phyloP scores from a whole-genome alignment of 2,329 filamentous ascomycete species.

The Hirsutella rhossiliensis region DNA sequence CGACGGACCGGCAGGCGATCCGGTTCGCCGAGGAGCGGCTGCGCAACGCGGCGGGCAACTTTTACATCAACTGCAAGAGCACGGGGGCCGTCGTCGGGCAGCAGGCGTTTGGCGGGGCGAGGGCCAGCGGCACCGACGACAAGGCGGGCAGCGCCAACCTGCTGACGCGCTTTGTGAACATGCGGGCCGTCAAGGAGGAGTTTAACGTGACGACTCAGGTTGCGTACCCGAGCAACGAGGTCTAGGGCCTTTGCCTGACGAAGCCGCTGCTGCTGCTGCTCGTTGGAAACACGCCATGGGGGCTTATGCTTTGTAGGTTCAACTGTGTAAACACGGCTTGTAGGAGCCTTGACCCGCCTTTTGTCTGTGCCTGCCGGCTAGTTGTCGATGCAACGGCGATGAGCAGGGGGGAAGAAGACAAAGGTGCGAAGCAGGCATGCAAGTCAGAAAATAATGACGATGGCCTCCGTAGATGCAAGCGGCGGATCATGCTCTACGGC shows the following conservation, averaged over 20 bases:
- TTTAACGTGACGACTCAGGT: constrained; percentile 52
- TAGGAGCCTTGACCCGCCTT: too few relatives aligned
- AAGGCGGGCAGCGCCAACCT: constrained; percentile 58
- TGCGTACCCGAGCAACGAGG: constrained; percentile 60
- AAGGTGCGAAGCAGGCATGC: too few relatives aligned
- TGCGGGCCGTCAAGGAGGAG: constrained; percentile 64
- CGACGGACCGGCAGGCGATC: constrained; percentile 52
- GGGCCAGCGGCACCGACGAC: constrained; percentile 61
- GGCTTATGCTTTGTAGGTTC: too few relatives aligned
- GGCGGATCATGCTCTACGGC: too few relatives aligned
- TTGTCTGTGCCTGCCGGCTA: too few relatives aligned
- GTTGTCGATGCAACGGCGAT: too few relatives aligned
- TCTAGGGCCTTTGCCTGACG: too few relatives aligned
- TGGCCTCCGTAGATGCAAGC: too few relatives aligned
- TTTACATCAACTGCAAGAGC: constrained; percentile 79
- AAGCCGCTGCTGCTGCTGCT: neutral
- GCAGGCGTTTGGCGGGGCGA: constrained; percentile 58
- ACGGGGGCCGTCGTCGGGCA: constrained; percentile 63
- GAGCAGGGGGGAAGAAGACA: too few relatives aligned
- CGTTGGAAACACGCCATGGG: too few relatives aligned
- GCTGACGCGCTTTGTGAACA: constrained; percentile 53
- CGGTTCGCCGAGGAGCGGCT: constrained; percentile 59
- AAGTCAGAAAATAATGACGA: too few relatives aligned
- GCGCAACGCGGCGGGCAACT: constrained; percentile 66
- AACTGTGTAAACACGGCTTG: too few relatives aligned